Conservation (phyloP, 2,329 filamentous ascomycete species). For the Cladosporium sp. region DNA sequence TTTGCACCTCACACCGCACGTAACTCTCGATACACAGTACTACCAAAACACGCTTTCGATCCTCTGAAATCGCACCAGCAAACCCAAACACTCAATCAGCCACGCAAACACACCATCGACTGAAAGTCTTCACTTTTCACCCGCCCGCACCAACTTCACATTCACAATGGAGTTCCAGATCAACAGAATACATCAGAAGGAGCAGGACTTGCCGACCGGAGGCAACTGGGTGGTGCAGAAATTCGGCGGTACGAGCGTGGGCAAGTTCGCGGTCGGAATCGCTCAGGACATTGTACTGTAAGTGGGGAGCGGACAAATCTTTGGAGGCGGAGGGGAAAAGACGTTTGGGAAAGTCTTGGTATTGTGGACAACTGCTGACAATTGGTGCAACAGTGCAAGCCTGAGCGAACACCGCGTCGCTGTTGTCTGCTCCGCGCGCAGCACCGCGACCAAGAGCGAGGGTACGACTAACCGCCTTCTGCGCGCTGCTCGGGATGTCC, state of each 20-base stretch:
- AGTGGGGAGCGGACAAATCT: constrained; percentile 23
- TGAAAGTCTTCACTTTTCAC: not conserved
- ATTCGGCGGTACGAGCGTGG: constrained; percentile 92
- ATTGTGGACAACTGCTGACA: constrained; percentile 14
- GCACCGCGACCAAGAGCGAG: constrained; percentile 88
- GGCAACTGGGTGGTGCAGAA: constrained; percentile 83
- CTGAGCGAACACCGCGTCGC: constrained; percentile 73
- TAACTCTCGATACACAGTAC: not conserved
- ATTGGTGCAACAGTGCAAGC: constrained; percentile 40
- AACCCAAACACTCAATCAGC: not conserved
- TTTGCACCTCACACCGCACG: constrained; percentile 4
- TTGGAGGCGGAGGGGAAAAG: constrained; percentile 9
- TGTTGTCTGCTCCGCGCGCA: constrained; percentile 93
- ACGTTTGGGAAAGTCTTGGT: constrained; percentile 1
- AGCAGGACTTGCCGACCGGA: constrained; percentile 52
- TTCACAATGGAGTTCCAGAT: constrained; percentile 19
- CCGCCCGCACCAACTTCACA: constrained; percentile 4
- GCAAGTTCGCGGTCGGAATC: constrained; percentile 75
- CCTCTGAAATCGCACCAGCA: not conserved
- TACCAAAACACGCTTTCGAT: not conserved
- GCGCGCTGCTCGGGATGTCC: constrained; percentile 48
- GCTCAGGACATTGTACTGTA: constrained; percentile 62
- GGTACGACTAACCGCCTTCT: constrained; percentile 83
- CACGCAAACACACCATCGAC: not conserved
- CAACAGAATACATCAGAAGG: constrained; percentile 42